Evolutionary conservation across 805 yeast genomes (phyloP), one percentile per base, ranked within the genome.

Genomic region (Zygoascus ofunaensis): DNA sequence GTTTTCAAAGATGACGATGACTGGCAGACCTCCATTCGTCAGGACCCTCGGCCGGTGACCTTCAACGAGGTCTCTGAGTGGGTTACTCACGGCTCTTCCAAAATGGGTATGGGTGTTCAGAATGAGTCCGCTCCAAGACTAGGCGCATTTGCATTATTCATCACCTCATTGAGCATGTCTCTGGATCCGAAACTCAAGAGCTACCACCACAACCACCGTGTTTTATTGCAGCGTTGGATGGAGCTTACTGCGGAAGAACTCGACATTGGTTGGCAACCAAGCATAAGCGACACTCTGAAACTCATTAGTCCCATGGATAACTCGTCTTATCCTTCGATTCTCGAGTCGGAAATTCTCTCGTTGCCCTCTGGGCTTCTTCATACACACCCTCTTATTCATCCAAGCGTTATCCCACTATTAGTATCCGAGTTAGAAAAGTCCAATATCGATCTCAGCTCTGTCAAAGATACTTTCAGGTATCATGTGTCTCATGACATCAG

Each of bases 401-500:
- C 47, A 5, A 51, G 49, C 10, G 41, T 44, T 10, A 45, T 54
- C 5, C 39, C 47, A 24, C 30, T 51, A 2, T 42, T 55, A 37
- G 41, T 52, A 17, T 41, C 51, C 4, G 51, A 51, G 34, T 26
- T 43, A 4, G 40, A 50, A 17, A 44, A 49, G 17, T n/a, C 20
- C 3, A 28, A 40, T 17, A 34, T 53, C 20, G 56, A 53, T 40
- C 33, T 53, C 37, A 39, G 46, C 19, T 23, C 48, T 5, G 46
- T 53, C 15, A 42, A 46, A 10, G 56, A 53, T 15, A 34, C 48
- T 3, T 47, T 53, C 23, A 39, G 56, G 8, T 53, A 48, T 34
- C 53, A 48, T 43, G 54, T 50, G 20, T 53, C 55, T 18, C 51
- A 52, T 21, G 57, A 54, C 22, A 52, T 52, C 26, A 44, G 46